Percentiles rank a stretch among this genome's conserved stretches.
Evolutionary conservation across 768 basidiomycete species (phyloP).

Genomic region (Suillus americanus): DNA sequence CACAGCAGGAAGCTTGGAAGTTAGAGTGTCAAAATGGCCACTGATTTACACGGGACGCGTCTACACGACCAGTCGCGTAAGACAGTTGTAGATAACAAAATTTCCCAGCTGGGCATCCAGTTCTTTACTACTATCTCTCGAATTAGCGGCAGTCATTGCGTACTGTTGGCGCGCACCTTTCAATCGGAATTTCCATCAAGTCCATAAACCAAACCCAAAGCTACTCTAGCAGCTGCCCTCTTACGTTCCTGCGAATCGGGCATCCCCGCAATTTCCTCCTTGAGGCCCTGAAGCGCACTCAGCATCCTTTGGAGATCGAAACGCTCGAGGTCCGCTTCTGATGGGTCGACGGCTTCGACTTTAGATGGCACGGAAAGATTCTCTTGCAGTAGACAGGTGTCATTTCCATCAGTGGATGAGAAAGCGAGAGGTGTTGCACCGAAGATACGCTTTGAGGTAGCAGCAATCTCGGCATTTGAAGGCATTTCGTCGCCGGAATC

Average conservation of each 20-base stretch:
- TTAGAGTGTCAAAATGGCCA: not conserved
- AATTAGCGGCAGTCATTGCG: not conserved
- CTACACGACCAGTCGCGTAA: not conserved
- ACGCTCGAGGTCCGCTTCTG: slow-evolving; percentile 40
- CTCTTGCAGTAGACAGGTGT: not conserved
- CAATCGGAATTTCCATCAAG: slow-evolving; percentile 25
- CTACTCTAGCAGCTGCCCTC: slow-evolving; percentile 69
- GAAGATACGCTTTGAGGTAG: slow-evolving; percentile 51
- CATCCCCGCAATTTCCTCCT: slow-evolving; percentile 72
- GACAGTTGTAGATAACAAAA: not conserved
- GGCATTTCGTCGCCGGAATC: slow-evolving; percentile 39
- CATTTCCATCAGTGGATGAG: slow-evolving; percentile 18
- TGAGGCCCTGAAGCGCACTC: slow-evolving; percentile 63
- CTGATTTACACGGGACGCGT: not conserved
- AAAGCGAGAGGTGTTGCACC: slow-evolving; percentile 28
- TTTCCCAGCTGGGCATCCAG: not conserved
- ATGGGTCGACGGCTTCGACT: slow-evolving; percentile 25
- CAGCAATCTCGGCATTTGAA: slow-evolving; percentile 47
- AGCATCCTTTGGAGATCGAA: slow-evolving; percentile 68
- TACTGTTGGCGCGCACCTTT: not conserved
- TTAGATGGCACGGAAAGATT: not conserved
- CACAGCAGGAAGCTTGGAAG: not conserved
- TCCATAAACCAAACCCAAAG: slow-evolving; percentile 73
- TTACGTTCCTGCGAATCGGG: slow-evolving; percentile 60
- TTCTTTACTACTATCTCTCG: not conserved